Evolutionary conservation across 257 asterid species (phyloP).

Genomic region (Verbascum thapsus): DNA sequence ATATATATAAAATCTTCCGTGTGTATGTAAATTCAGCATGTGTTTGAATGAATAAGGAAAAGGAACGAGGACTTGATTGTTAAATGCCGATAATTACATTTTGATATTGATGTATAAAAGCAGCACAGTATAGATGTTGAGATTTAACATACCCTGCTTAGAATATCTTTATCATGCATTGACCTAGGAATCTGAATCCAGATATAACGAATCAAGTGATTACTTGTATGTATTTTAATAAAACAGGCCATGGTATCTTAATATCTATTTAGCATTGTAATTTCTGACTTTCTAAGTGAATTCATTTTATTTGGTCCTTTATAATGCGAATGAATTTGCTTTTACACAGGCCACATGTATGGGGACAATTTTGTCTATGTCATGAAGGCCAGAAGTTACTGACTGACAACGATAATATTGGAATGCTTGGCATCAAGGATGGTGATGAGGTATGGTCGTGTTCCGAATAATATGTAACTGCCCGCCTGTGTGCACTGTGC

Average conservation of each 20-base stretch:
- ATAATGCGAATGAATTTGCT: constrained; percentile 13
- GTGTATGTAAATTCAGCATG: too few species aligned
- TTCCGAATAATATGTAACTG: background rate
- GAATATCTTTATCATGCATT: background rate
- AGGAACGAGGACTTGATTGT: constrained; percentile 13
- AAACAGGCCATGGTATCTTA: background rate
- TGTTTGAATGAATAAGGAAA: background rate
- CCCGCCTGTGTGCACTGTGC: constrained; percentile 1
- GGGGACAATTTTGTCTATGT: constrained; percentile 87
- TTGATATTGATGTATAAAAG: constrained; percentile 8
- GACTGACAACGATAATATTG: constrained; percentile 52
- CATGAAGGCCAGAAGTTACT: constrained; percentile 63
- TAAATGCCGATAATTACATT: background rate
- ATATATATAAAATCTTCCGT: too few species aligned
- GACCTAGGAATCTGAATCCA: background rate
- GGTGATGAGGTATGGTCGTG: constrained; percentile 75
- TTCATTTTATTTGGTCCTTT: constrained; percentile 21
- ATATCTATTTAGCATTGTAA: background rate
- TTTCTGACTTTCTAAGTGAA: background rate
- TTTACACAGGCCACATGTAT: constrained; percentile 68
- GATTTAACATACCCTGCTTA: background rate
- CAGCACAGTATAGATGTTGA: constrained; percentile 5
- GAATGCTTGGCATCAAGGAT: constrained; percentile 63
- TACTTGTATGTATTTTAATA: too few species aligned
- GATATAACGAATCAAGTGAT: too few species aligned